phyloP scores from a whole-genome alignment of 352 stramenopile species.

The Globisporangium spiculum region DNA sequence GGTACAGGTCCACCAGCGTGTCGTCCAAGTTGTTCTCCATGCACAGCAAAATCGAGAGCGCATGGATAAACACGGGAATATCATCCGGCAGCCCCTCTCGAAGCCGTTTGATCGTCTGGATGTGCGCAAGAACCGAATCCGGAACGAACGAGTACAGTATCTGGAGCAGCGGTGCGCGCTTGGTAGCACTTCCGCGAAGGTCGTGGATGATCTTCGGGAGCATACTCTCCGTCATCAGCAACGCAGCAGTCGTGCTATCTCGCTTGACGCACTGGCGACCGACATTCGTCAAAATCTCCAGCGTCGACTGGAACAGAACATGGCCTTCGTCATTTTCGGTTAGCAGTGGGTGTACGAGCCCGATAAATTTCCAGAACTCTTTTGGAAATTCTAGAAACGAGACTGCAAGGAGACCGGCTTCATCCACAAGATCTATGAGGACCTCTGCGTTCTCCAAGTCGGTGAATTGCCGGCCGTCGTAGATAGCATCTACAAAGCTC shows the following conservation, averaged over 20 bases:
- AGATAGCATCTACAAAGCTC: constrained; percentile 49
- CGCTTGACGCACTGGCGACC: constrained; percentile 45
- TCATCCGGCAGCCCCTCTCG: constrained; percentile 58
- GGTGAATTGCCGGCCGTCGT: constrained; percentile 36
- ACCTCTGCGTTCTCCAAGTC: constrained; percentile 38
- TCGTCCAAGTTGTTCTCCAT: constrained; percentile 73
- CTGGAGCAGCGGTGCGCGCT: constrained; percentile 51
- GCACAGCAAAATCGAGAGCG: constrained; percentile 60
- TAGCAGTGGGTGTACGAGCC: constrained; percentile 50
- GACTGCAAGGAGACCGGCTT: constrained; percentile 45
- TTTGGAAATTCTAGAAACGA: constrained; percentile 72
- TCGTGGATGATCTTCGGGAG: constrained; percentile 40
- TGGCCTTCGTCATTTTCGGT: constrained; percentile 45
- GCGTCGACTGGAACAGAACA: constrained; percentile 32
- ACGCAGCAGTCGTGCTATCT: constrained; percentile 35
- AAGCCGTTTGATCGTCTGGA: constrained; percentile 76
- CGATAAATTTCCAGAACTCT: constrained; percentile 80
- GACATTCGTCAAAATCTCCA: constrained; percentile 35
- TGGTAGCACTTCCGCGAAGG: constrained; percentile 28
- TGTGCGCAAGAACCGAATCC: constrained; percentile 47
- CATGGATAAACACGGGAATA: constrained; percentile 76
- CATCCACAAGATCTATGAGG: constrained; percentile 41
- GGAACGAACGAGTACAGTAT: constrained; percentile 65
- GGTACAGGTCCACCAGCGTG: constrained; percentile 76
- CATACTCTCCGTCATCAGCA: constrained; percentile 58